These are phyloP conservation scores for Pythium pyrilobum DNA, from an alignment of 352 stramenopile genomes.

Conservation along the genomic window DNA sequence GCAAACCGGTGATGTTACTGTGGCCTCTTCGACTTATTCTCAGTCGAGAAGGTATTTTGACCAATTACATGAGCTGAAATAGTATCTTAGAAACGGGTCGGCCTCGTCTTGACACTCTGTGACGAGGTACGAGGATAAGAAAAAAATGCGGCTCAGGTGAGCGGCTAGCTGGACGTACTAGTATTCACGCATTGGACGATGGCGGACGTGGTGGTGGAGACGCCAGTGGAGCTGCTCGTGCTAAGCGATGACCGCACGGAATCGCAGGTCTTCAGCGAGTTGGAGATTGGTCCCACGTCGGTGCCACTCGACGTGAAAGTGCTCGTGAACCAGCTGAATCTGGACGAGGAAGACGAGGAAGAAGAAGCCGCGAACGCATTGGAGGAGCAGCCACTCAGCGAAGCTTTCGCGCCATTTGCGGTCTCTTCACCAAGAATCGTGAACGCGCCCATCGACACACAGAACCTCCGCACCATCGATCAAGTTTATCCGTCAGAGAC, in stretches of 20 bases:
- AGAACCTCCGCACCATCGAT: too few species aligned
- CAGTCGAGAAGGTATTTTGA: neutral
- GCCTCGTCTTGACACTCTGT: slow-evolving; percentile 3
- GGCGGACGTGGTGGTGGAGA: slow-evolving; percentile 11
- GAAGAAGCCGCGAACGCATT: neutral
- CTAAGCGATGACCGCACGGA: neutral
- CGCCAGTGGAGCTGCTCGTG: slow-evolving; percentile 14
- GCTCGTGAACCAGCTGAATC: neutral
- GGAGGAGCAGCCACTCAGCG: neutral
- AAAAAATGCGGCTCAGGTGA: too few species aligned
- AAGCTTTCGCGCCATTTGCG: neutral
- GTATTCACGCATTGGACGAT: too few species aligned
- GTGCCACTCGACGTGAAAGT: too few species aligned
- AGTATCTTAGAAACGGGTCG: slow-evolving; percentile 2
- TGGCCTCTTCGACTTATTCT: neutral
- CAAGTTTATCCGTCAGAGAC: too few species aligned
- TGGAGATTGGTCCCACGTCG: neutral
- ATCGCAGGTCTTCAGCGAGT: neutral
- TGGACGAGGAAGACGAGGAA: slow-evolving; percentile 8
- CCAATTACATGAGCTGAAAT: too few species aligned
- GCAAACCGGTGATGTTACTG: neutral
- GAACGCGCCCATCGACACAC: neutral
- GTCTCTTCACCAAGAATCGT: neutral
- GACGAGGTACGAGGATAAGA: too few species aligned
- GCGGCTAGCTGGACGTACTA: too few species aligned